These are phyloP conservation scores for Geopyxis carbonaria DNA, from an alignment of 495 filamentous ascomycete species.

Conservation along the genomic window DNA sequence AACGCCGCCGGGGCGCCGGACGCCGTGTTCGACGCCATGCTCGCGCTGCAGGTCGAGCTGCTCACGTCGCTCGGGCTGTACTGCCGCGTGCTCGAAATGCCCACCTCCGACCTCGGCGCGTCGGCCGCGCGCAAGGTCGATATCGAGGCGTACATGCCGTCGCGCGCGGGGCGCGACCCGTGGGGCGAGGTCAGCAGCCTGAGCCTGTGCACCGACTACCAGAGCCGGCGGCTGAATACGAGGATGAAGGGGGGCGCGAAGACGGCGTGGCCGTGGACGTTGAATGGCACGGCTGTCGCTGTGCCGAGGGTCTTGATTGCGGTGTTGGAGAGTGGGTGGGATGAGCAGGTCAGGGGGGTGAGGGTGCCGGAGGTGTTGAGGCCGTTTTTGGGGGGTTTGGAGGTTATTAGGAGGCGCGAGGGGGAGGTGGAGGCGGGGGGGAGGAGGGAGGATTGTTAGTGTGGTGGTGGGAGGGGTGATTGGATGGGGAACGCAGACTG, in stretches of 20 bases:
- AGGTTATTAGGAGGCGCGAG: conserved; percentile 39
- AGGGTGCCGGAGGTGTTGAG: conserved; percentile 56
- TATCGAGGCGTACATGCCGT: conserved; percentile 89
- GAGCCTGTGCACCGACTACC: conserved; percentile 89
- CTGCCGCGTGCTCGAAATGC: conserved; percentile 86
- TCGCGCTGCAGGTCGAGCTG: conserved; percentile 72
- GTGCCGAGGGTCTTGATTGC: conserved; percentile 80
- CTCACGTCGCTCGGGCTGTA: conserved; percentile 58
- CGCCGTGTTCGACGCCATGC: conserved; percentile 61
- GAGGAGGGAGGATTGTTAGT: too few relatives aligned
- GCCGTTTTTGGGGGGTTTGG: conserved; percentile 63
- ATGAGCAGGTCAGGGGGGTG: conserved; percentile 46
- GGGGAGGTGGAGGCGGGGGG: too few relatives aligned
- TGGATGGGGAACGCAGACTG: too few relatives aligned
- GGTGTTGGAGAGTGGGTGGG: conserved; percentile 86
- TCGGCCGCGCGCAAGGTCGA: conserved; percentile 72
- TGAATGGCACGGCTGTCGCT: conserved; percentile 88
- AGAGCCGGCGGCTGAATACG: conserved; percentile 54
- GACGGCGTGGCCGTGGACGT: conserved; percentile 47
- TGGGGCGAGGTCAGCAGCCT: conserved; percentile 91
- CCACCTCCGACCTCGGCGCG: conserved; percentile 68
- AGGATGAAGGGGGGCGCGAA: conserved; percentile 23
- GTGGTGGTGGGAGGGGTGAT: too few relatives aligned
- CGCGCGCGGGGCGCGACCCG: conserved; percentile 53
- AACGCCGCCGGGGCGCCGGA: conserved; percentile 23